Conservation (phyloP, 805 yeast species). For the Pichia scutulata region DNA sequence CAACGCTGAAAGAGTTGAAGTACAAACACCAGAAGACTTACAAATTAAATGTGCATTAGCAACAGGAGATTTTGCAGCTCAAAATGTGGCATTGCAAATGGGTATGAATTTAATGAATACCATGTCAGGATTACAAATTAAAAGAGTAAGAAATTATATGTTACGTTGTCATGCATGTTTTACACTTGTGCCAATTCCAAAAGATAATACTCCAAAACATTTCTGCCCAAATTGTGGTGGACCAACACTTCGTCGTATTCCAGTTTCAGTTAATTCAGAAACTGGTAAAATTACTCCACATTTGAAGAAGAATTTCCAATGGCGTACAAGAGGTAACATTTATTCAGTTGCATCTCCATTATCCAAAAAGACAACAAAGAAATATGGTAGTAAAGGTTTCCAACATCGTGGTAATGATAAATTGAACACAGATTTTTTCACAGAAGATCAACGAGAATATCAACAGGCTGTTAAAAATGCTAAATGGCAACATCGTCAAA, state of each 20-base stretch:
- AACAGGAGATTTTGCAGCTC: constrained; percentile 96
- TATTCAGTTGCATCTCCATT: constrained; percentile 84
- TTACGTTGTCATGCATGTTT: constrained; percentile 97
- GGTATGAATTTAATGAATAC: constrained; percentile 83
- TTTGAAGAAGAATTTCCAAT: constrained; percentile 83
- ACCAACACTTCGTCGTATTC: constrained; percentile 78
- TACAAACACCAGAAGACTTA: neutral
- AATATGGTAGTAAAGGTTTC: constrained; percentile 70
- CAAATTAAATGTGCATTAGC: constrained; percentile 75
- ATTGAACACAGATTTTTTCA: constrained; percentile 48
- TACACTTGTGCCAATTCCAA: constrained; percentile 68
- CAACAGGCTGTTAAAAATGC: constrained; percentile 80
- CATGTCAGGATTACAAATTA: constrained; percentile 76
- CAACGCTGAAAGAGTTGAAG: constrained; percentile 45
- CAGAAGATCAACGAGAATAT: constrained; percentile 95
- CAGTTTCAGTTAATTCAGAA: constrained; percentile 71
- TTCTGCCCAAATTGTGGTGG: constrained; percentile 97
- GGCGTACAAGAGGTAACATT: constrained; percentile 83
- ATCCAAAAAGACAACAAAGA: constrained; percentile 64
- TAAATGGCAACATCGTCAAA: constrained; percentile 77
- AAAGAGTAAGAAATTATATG: constrained; percentile 84
- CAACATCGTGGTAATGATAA: constrained; percentile 59
- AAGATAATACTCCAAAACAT: constrained; percentile 67
- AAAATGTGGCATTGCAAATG: constrained; percentile 86
- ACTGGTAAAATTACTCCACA: constrained; percentile 85